Percentiles rank a stretch among this genome's conserved stretches.
phyloP scores from a whole-genome alignment of 805 yeast species.

The Teunomyces lycoperdinae region DNA sequence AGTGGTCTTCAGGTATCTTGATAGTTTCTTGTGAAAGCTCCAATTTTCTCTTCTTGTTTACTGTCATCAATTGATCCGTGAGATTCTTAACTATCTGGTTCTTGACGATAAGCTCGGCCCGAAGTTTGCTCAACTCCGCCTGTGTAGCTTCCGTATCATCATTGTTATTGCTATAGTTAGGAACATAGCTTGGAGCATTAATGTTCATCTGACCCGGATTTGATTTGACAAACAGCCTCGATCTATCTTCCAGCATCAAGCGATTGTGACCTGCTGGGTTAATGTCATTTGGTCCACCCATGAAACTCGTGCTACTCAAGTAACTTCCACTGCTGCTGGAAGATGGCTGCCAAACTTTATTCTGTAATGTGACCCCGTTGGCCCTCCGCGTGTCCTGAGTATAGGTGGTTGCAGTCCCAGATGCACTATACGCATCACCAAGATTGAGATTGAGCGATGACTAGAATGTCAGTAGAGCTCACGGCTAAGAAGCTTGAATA shows the following conservation, averaged over 20 bases:
- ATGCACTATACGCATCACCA: not conserved
- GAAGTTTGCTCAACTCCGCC: conserved; percentile 29
- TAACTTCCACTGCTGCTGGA: not conserved
- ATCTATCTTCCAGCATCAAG: not conserved
- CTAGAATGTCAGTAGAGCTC: not conserved
- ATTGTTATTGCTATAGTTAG: conserved; percentile 11
- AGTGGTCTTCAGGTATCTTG: conserved; percentile 42
- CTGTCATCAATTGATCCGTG: conserved; percentile 29
- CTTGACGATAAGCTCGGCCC: conserved; percentile 53
- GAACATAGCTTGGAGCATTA: conserved; percentile 31
- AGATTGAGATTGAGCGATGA: not conserved
- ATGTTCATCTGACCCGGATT: conserved; percentile 19
- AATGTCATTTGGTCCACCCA: not conserved
- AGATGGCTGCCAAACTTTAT: conserved; percentile 1
- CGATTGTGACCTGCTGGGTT: not conserved
- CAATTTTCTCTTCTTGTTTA: conserved; percentile 9
- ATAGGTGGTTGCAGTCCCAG: not conserved
- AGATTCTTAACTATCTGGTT: conserved; percentile 41
- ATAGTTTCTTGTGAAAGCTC: conserved; percentile 8
- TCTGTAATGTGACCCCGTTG: not conserved
- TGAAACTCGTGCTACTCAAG: conserved; percentile 1
- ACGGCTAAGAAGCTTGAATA: not conserved
- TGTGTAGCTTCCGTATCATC: not conserved
- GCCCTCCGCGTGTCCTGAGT: not conserved
- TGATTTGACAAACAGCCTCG: conserved; percentile 5